Conservation (phyloP, 2,329 filamentous ascomycete genomes). For the Talaromyces sp. region DNA sequence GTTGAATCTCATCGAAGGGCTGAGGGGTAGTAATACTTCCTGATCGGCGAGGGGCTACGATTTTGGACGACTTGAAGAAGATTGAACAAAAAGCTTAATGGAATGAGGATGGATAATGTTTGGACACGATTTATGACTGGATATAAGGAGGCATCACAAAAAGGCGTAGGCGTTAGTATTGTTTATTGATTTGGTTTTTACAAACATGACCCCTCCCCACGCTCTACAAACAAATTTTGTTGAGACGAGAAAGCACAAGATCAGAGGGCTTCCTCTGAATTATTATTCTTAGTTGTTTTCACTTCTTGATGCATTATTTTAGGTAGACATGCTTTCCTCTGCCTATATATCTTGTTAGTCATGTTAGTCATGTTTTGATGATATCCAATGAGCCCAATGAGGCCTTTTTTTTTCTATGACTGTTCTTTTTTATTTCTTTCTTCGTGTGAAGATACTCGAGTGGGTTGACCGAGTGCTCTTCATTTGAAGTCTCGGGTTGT, state of each 20-base stretch:
- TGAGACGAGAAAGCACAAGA: neutral
- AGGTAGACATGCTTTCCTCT: neutral
- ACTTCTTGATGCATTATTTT: slow-evolving; percentile 5
- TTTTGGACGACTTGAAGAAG: slow-evolving; percentile 7
- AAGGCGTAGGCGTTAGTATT: slow-evolving; percentile 4
- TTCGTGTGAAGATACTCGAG: neutral
- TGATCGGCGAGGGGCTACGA: slow-evolving; percentile 19
- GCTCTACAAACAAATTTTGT: neutral
- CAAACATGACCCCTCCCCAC: neutral
- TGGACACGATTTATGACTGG: slow-evolving; percentile 8
- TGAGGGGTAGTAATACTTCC: slow-evolving; percentile 22
- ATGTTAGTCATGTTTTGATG: neutral
- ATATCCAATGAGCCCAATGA: slow-evolving; percentile 2
- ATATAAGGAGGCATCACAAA: slow-evolving; percentile 14
- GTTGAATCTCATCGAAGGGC: slow-evolving; percentile 32
- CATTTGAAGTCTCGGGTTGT: neutral
- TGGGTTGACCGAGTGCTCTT: neutral
- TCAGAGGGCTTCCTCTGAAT: neutral
- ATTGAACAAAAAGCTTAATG: neutral
- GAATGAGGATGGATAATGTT: neutral
- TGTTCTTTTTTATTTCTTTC: neutral
- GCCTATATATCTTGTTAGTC: neutral
- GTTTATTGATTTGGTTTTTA: slow-evolving; percentile 10
- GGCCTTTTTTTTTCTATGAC: neutral
- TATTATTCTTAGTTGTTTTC: neutral